Base-by-base conservation (phyloP, 352 stramenopile species). In the Phytopythium chamaehyphon region DNA sequence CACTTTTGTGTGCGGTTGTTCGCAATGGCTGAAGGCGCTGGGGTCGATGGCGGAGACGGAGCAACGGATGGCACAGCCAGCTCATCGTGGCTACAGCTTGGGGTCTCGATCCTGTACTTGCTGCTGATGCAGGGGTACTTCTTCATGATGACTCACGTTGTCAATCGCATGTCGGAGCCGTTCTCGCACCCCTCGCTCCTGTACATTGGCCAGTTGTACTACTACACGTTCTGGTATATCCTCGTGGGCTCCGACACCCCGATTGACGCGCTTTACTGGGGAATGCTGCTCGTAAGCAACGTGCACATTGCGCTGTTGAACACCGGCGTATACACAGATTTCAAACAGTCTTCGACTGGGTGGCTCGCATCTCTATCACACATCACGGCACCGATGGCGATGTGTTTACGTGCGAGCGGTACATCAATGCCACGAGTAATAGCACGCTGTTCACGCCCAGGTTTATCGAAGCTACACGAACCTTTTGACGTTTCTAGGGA, bases 191-290 rank as follows among this genome's bases (percentile, higher is more conserved):
- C 84, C 26, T 90, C 82, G 53, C 55, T 94, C 45, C 54, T 94
- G n/a, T 94, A 93, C 62, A 62, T 90, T 4, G 80, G 77, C 2
- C 84, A 94, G 57, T 64, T 94, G 6, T 94, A 94, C 49, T 94
- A 91, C 56, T 94, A 94, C 52, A 61, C 89, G 10, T 94, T 91
- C 56, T 94, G 84, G 84, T 94, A 94, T 63, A 83, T 92, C 46
- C 59, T 94, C 16, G 84, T 94, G 6, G 78, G 82, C 14, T 86
- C 75, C 0, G 84, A 94, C 51, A 78, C 77, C 16, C 84, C 84
- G 2, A 92, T 94, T 33, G 84, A 94, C 40, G 58, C 61, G 42
- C 59, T 93, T 1, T 94, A 94, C 47, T 92, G 82, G 78, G 77
- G 71, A 1, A 92, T 91, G 84, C 56, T 94, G 23, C 56, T 92